Evolutionary conservation across 2,329 filamentous ascomycete species (phyloP), one percentile per base, ranked within the genome.

Genomic region (Cladosporium sp.): DNA sequence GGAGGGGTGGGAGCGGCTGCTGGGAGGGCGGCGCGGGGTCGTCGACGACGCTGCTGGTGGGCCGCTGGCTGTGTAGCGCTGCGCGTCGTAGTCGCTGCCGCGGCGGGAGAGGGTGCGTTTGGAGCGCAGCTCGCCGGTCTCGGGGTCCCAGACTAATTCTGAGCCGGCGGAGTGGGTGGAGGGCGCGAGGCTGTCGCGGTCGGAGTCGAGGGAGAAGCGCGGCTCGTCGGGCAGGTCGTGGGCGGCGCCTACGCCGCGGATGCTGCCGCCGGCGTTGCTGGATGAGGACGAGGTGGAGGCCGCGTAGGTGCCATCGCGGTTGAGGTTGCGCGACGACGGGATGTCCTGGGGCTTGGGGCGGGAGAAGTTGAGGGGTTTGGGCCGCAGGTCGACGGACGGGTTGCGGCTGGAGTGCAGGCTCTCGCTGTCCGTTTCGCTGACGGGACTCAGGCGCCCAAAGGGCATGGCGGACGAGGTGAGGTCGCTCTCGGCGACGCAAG

Each of bases 281-380:
- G 50, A 53, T 2, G 50, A 42, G 5, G 50, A 53, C 9, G 50
- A 53, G 31, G 18, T 50, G 31, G 50, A 53, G 16, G 35, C 11
- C 10, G 44, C 50, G 32, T 46, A 53, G 3, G 40, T 16, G 28
- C 16, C 16, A 13, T 46, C 43, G 13, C 40, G 55, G 41, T 43
- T 43, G 43, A 46, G 22, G 31, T 37, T 42, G 19, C 43, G 28
- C 10, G 50, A 46, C 3, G 50, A 46, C 7, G 50, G 37, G 16
- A 31, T 42, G 42, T 48, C 52, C 43, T 44, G 49, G 28, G 28
- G 54, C 31, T 43, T 43, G 7, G 61, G 62, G 11, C 62, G 58
- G 11, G 62, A 64, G 55, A 64, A 64, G 46, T 64, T 64, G 49
- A 61, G 53, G 9, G 56, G 53, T 11, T 46, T 42, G 13, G 60